A percentile compares a stretch with the other conserved stretches of the same genome.
Evolutionary conservation across 208 protist genomes (phyloP).

Genomic region (Wallacemonas rigidus): DNA sequence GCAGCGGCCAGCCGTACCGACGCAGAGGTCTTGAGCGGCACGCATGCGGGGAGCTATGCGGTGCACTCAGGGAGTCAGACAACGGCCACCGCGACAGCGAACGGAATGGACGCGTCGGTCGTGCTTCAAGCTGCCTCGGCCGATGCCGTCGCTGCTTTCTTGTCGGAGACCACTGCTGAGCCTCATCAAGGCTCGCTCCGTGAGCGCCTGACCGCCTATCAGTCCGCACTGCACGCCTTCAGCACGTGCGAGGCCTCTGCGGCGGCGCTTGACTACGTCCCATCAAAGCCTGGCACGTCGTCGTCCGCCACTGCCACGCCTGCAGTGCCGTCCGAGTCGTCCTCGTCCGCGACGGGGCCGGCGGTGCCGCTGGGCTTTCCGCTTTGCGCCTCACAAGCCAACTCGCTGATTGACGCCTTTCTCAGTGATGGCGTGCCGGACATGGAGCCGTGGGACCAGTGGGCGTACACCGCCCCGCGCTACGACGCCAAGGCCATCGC

Average conservation of each 20-base stretch:
- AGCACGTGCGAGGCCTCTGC: constrained; percentile 12
- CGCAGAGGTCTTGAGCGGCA: not conserved
- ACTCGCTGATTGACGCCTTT: constrained; percentile 50
- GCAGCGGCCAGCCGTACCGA: not conserved
- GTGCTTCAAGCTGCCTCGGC: not conserved
- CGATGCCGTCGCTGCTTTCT: not conserved
- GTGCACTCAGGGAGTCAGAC: too few relatives aligned
- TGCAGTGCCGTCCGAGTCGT: not conserved
- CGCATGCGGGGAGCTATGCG: not conserved
- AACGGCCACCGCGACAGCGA: not conserved
- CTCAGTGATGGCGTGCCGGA: constrained; percentile 75
- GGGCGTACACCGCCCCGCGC: constrained; percentile 61
- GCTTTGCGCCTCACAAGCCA: constrained; percentile 18
- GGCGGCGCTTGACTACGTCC: not conserved
- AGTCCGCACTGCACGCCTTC: constrained; percentile 27
- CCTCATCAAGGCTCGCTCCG: constrained; percentile 18
- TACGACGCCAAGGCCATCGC: constrained; percentile 36
- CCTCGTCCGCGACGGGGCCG: too few relatives aligned
- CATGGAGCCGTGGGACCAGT: constrained; percentile 84
- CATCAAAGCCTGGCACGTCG: not conserved
- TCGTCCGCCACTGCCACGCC: not conserved
- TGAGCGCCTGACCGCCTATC: constrained; percentile 31
- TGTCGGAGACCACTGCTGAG: constrained; percentile 8
- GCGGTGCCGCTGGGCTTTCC: not conserved
- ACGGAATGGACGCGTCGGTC: not conserved